A percentile compares a stretch with the other conserved stretches of the same genome.
Evolutionary conservation across 306 rosid species (phyloP).

Genomic region (Castanea mollissima): DNA sequence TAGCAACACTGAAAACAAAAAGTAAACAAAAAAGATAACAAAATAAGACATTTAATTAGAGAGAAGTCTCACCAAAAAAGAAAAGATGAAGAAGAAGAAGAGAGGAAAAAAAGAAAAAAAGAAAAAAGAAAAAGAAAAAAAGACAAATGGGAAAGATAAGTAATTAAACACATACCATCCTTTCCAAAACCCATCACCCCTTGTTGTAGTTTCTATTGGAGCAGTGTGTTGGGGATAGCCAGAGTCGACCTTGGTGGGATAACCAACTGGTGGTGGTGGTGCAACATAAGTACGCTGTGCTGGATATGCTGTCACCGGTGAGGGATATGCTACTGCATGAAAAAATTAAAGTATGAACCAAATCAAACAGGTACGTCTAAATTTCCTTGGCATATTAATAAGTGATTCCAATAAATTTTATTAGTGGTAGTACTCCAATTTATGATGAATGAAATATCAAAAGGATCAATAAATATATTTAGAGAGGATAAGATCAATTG

Average conservation of each 20-base stretch:
- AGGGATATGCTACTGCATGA: not conserved
- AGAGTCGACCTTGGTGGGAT: constrained; percentile 9
- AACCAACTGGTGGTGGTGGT: constrained; percentile 21
- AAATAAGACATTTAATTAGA: no score
- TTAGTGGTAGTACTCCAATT: no score
- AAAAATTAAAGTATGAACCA: not conserved
- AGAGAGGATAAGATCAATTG: no score
- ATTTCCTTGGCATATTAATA: not conserved
- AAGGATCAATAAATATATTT: no score
- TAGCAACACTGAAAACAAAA: constrained; percentile 9
- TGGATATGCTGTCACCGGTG: not conserved
- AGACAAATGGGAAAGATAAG: no score
- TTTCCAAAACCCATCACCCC: constrained; percentile 29
- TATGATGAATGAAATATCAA: no score
- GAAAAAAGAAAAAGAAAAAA: not conserved
- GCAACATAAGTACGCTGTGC: not conserved
- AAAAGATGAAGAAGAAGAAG: not conserved
- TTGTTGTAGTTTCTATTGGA: constrained; percentile 12
- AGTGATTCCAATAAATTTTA: no score
- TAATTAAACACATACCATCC: constrained; percentile 18
- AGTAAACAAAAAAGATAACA: not conserved
- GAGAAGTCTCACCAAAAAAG: no score
- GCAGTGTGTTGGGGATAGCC: not conserved
- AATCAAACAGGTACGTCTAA: not conserved
- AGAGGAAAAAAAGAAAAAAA: not conserved